Conservation (phyloP, 1,284 basidiomycete genomes). For the Malassezia arunalokei region DNA sequence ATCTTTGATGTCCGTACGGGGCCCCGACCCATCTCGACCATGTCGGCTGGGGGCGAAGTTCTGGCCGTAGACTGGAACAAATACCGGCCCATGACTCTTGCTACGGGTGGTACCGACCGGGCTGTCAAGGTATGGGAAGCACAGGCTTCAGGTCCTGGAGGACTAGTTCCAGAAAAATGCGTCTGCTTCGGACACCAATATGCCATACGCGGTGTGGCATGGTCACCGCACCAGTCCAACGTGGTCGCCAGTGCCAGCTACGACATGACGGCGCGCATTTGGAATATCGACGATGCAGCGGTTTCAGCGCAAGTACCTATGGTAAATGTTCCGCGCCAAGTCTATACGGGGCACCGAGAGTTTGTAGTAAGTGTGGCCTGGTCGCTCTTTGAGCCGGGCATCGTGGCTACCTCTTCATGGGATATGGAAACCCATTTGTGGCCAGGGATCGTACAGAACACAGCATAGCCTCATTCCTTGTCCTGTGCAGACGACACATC, state of each 20-base stretch:
- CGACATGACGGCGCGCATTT: constrained; percentile 91
- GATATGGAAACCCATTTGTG: constrained; percentile 69
- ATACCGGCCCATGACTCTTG: constrained; percentile 65
- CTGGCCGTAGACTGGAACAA: constrained; percentile 85
- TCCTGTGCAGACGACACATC: constrained; percentile 2
- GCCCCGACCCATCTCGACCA: constrained; percentile 10
- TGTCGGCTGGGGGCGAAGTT: constrained; percentile 43
- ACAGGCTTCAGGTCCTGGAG: constrained; percentile 7
- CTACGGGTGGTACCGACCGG: constrained; percentile 70
- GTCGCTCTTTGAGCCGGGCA: constrained; percentile 66
- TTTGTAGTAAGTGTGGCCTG: constrained; percentile 85
- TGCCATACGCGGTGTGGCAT: constrained; percentile 50
- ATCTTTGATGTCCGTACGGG: constrained; percentile 31
- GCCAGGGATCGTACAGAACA: constrained; percentile 15
- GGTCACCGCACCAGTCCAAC: constrained; percentile 56
- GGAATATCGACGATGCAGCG: constrained; percentile 39
- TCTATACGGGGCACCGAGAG: constrained; percentile 79
- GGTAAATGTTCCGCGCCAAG: constrained; percentile 50
- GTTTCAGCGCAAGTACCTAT: constrained; percentile 7
- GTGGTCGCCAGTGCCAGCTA: constrained; percentile 74
- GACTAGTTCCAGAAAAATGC: constrained; percentile 17
- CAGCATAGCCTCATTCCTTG: not conserved
- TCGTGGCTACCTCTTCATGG: constrained; percentile 80
- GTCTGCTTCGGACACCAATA: constrained; percentile 49
- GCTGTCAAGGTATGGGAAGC: constrained; percentile 68